Conservation (phyloP, 2,329 filamentous ascomycete species). For the Clonostachys rosea region DNA sequence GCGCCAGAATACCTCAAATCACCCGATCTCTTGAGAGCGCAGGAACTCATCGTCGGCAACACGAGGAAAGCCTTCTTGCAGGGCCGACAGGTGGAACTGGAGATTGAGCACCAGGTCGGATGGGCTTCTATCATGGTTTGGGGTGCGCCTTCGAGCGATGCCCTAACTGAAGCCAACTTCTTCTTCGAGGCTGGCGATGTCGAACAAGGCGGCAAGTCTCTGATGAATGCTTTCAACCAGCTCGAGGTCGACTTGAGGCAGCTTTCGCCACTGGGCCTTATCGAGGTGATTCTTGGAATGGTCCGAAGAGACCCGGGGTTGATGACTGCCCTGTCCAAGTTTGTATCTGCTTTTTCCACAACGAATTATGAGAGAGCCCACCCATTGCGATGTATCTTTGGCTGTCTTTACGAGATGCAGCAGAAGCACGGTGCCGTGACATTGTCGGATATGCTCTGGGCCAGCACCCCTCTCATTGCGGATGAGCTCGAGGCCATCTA, state of each 20-base stretch:
- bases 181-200: conserved; percentile 32
- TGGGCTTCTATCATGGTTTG: conserved; percentile 36
- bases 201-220: conserved; percentile 29
- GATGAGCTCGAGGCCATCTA: conserved; percentile 39
- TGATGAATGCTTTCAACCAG: conserved; percentile 36
- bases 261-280: conserved; percentile 34
- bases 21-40: conserved; percentile 34
- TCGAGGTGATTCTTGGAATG: conserved; percentile 36
- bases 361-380: conserved; percentile 36
- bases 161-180: conserved; percentile 36
- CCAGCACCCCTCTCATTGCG: conserved; percentile 31
- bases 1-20: conserved; percentile 33
- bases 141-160: conserved; percentile 36
- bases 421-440: conserved; percentile 36
- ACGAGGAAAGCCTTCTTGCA: conserved; percentile 38
- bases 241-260: conserved; percentile 35
- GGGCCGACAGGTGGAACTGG: conserved; percentile 34
- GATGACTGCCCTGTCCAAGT: conserved; percentile 40
- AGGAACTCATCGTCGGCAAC: conserved; percentile 36
- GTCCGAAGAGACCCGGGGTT: conserved; percentile 35
- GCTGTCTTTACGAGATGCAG: conserved; percentile 35
- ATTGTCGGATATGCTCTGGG: conserved; percentile 36
- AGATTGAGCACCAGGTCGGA: conserved; percentile 26
- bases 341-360: conserved; percentile 34
- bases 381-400: conserved; percentile 35